Evolutionary conservation across 192 early-diverging fungal species (phyloP).

Genomic region (Neocallimastix lanati): DNA sequence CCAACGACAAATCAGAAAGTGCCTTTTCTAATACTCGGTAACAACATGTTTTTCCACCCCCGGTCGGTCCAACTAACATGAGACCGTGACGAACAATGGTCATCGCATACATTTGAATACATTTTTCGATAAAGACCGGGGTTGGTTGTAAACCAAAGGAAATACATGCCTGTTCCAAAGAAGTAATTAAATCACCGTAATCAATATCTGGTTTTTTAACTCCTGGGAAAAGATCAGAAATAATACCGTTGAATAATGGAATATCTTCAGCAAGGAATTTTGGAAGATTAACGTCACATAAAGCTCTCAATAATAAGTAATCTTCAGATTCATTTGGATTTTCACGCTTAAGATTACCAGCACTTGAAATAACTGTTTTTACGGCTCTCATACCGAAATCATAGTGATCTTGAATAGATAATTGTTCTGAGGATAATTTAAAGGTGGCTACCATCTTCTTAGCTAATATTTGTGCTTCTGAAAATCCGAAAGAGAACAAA

Average conservation of each 20-base stretch:
- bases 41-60: conserved; percentile 35
- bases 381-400: conserved; percentile 48
- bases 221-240: conserved; percentile 36
- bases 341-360: conserved; percentile 37
- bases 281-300: conserved; percentile 37
- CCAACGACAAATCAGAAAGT: conserved; percentile 7
- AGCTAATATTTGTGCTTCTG: conserved; percentile 29
- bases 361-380: conserved; percentile 37
- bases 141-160: conserved; percentile 24
- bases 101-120: conserved; percentile 42
- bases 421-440: conserved; percentile 36
- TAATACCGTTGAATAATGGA: conserved; percentile 42
- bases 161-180: conserved; percentile 21
- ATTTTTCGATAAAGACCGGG: conserved; percentile 32
- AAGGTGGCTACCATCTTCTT: conserved; percentile 47
- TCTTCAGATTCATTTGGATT: conserved; percentile 33
- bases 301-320: conserved; percentile 29
- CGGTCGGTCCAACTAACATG: conserved; percentile 38
- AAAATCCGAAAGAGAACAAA: conserved; percentile 42
- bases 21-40: conserved; percentile 20
- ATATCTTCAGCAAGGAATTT: conserved; percentile 43
- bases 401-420: conserved; percentile 42
- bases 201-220: conserved; percentile 32
- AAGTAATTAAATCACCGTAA: conserved; percentile 29
- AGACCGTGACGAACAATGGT: conserved; percentile 39